Evolutionary conservation across 2,329 filamentous ascomycete species (phyloP).

Genomic region (Ambrosiella xylebori): DNA sequence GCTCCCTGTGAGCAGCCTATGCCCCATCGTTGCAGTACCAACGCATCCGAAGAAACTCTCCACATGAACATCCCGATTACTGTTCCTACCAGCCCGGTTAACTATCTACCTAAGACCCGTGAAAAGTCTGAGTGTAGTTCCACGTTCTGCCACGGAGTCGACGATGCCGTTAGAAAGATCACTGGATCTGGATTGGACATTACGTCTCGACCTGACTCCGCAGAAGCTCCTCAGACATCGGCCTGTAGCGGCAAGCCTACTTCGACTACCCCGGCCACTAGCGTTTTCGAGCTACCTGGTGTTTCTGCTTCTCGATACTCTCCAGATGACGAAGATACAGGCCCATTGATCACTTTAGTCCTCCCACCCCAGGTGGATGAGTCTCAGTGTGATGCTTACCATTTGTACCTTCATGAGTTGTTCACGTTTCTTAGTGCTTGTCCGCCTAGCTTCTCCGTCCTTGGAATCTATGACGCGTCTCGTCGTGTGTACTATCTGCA

Average conservation of each 20-base stretch:
- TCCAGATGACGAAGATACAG: background rate
- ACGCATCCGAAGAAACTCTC: background rate
- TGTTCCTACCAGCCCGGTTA: background rate
- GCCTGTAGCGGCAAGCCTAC: slow-evolving; percentile 6
- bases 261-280: slow-evolving; percentile 6
- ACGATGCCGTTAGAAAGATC: slow-evolving; percentile 12
- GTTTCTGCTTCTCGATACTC: background rate
- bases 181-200: slow-evolving; percentile 10
- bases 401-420: slow-evolving; percentile 9
- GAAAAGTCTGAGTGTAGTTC: slow-evolving; percentile 13
- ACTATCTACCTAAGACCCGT: slow-evolving; percentile 9
- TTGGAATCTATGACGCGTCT: slow-evolving; percentile 12
- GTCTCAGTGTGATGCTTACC: slow-evolving; percentile 11
- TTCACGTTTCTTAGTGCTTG: slow-evolving; percentile 10
- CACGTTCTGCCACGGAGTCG: slow-evolving; percentile 11
- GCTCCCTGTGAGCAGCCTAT: background rate
- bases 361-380: slow-evolving; percentile 6
- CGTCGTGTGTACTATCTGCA: slow-evolving; percentile 13
- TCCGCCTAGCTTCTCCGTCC: slow-evolving; percentile 8
- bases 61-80: background rate
- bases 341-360: slow-evolving; percentile 10
- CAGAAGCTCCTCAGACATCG: background rate
- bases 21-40: background rate
- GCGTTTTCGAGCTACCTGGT: slow-evolving; percentile 5
- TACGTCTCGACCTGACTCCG: background rate